Percentiles rank a stretch among this genome's conserved stretches.
Evolutionary conservation across 2,329 filamentous ascomycete genomes (phyloP).

Genomic region (Cercospora brassicicola): DNA sequence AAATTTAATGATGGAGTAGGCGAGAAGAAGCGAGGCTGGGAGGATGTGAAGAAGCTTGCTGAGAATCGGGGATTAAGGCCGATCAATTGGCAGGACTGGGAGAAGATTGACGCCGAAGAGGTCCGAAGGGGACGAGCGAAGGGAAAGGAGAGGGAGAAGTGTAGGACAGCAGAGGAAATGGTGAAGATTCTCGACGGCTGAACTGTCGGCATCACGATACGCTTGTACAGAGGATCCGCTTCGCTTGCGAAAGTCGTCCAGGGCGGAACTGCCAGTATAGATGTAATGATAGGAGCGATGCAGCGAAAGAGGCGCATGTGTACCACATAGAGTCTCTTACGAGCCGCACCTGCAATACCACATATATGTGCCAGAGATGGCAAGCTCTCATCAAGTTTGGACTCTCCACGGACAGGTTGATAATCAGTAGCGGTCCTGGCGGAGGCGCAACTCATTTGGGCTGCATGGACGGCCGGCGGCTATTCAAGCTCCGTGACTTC

Average conservation of each 20-base stretch:
- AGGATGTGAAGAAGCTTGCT: constrained; percentile 66
- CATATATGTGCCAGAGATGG: neutral
- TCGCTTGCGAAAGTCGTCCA: neutral
- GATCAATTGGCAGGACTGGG: constrained; percentile 84
- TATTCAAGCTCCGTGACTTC: neutral
- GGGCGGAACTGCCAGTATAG: neutral
- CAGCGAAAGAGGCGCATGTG: neutral
- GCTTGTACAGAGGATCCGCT: neutral
- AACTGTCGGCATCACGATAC: neutral
- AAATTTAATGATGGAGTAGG: constrained; percentile 46
- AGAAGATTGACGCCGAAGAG: constrained; percentile 78
- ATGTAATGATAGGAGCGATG: neutral
- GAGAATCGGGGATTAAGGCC: constrained; percentile 57
- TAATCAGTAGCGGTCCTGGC: neutral
- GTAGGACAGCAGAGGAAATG: constrained; percentile 60
- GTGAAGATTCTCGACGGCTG: constrained; percentile 47
- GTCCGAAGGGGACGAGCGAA: constrained; percentile 61
- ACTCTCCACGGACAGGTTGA: neutral
- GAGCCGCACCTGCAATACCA: neutral
- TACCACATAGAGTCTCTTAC: neutral
- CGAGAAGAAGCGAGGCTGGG: constrained; percentile 66
- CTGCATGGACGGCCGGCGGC: neutral
- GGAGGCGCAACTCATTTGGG: neutral
- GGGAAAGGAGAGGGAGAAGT: constrained; percentile 78
- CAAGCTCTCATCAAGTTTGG: neutral